Conservation (phyloP, 345 rosid species). For the Reutealis trisperma region DNA sequence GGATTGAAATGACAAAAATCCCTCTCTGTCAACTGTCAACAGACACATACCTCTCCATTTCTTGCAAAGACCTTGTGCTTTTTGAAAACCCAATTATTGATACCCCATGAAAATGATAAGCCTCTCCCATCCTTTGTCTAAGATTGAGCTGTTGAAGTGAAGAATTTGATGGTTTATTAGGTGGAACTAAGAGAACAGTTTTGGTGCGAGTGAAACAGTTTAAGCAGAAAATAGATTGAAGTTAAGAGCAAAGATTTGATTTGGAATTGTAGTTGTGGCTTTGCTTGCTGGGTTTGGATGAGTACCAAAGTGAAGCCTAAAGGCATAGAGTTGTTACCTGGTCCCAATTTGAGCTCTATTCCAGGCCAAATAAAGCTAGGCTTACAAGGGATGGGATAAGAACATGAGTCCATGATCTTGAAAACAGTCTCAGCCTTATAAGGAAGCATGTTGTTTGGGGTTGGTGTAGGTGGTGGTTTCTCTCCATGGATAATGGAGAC, state of each 20-base stretch:
- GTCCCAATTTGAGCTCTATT: slow-evolving; percentile 66
- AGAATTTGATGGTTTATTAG: slow-evolving; percentile 39
- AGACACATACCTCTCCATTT: too few species aligned
- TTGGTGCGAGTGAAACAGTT: slow-evolving; percentile 65
- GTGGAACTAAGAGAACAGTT: slow-evolving; percentile 53
- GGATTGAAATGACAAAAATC: too few species aligned
- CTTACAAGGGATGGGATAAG: slow-evolving; percentile 72
- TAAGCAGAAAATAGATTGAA: slow-evolving; percentile 72
- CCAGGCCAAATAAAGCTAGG: slow-evolving; percentile 81
- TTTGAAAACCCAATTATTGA: too few species aligned
- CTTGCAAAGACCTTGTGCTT: too few species aligned
- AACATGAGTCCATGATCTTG: slow-evolving; percentile 86
- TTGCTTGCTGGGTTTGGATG: slow-evolving; percentile 72
- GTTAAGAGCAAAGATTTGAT: slow-evolving; percentile 54
- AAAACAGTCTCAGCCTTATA: slow-evolving; percentile 71
- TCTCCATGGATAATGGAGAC: too few species aligned
- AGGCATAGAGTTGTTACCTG: slow-evolving; percentile 66
- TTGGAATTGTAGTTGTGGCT: slow-evolving; percentile 60
- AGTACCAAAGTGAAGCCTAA: slow-evolving; percentile 79
- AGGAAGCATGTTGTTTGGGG: slow-evolving; percentile 35
- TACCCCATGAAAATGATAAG: too few species aligned
- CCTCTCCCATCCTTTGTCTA: slow-evolving; percentile 17
- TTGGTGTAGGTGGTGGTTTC: too few species aligned
- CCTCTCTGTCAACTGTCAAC: too few species aligned
- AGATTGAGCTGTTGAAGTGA: slow-evolving; percentile 81